These are phyloP conservation scores for Fusarium burgessii DNA, from an alignment of 2,329 filamentous ascomycete genomes.

Conservation along the genomic window DNA sequence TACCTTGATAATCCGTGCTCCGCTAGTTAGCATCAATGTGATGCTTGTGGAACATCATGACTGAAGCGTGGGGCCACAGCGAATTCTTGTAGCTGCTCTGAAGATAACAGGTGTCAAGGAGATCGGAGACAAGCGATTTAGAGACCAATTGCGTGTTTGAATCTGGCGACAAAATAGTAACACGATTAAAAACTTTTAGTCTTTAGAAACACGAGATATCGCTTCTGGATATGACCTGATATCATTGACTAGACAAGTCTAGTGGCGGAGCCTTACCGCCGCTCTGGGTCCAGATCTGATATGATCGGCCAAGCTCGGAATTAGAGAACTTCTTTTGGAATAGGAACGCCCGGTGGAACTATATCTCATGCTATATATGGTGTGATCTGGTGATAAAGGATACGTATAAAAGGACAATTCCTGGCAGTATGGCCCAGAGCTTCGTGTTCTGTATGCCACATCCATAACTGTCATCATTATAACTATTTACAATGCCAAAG, in stretches of 20 bases:
- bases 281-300: constrained; percentile 30
- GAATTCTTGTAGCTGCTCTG: too few relatives aligned
- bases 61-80: background rate
- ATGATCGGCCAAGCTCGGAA: constrained; percentile 25
- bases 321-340: constrained; percentile 17
- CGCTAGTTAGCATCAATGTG: background rate
- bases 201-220: constrained; percentile 6
- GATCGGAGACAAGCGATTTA: background rate
- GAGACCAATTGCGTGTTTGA: constrained; percentile 51
- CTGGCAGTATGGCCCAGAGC: rapidly evolving
- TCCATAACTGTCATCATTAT: background rate
- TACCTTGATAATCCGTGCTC: background rate
- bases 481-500: constrained; percentile 35
- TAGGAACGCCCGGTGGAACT: constrained; percentile 10
- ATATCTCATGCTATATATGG: constrained; percentile 1
- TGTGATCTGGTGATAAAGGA: background rate
- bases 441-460: background rate
- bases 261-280: constrained; percentile 20
- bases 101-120: background rate
- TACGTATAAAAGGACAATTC: background rate
- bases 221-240: constrained; percentile 20
- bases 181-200: background rate
- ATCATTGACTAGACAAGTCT: background rate
- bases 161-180: background rate
- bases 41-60: background rate